Evolutionary conservation across 2,329 filamentous ascomycete genomes (phyloP).

Genomic region (Truncatella angustata): DNA sequence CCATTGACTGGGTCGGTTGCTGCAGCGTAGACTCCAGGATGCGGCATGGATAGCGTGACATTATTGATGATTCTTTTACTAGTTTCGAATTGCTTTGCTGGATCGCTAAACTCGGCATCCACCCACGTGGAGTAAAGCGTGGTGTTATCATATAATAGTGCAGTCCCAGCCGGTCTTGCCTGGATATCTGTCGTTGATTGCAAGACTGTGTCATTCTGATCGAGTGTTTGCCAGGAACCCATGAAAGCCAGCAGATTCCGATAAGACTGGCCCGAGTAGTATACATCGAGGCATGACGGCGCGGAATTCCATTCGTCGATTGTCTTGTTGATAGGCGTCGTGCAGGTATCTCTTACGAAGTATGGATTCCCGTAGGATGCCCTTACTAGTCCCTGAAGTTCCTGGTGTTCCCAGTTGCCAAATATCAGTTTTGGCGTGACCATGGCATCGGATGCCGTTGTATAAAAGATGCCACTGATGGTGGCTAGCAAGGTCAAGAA

Average conservation of each 20-base stretch:
- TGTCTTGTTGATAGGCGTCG: conserved; percentile 52
- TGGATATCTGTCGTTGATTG: conserved; percentile 33
- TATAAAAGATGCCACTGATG: conserved; percentile 68
- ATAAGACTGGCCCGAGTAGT: conserved; percentile 68
- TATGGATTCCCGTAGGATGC: conserved; percentile 61
- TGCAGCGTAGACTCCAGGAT: conserved; percentile 64
- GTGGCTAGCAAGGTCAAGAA: conserved; percentile 63
- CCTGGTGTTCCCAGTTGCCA: conserved; percentile 46
- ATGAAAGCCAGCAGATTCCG: conserved; percentile 67
- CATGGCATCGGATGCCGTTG: conserved; percentile 71
- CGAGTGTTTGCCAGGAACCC: conserved; percentile 51
- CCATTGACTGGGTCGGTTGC: conserved; percentile 59
- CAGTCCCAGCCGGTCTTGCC: conserved; percentile 57
- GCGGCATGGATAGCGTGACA: conserved; percentile 74
- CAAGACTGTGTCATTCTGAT: conserved; percentile 40
- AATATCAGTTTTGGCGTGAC: conserved; percentile 70
- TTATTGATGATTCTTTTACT: conserved; percentile 67
- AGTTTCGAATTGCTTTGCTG: conserved; percentile 46
- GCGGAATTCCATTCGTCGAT: conserved; percentile 40
- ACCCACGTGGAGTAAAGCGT: conserved; percentile 71
- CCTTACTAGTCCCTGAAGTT: conserved; percentile 55
- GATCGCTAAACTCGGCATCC: conserved; percentile 50
- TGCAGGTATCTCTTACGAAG: conserved; percentile 56
- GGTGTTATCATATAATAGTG: conserved; percentile 69
- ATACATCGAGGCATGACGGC: conserved; percentile 64